Percentiles rank a stretch among this genome's conserved stretches.
Evolutionary conservation across 148 eudicot genomes (phyloP).

Genomic region (Heliamphora exappendiculata): DNA sequence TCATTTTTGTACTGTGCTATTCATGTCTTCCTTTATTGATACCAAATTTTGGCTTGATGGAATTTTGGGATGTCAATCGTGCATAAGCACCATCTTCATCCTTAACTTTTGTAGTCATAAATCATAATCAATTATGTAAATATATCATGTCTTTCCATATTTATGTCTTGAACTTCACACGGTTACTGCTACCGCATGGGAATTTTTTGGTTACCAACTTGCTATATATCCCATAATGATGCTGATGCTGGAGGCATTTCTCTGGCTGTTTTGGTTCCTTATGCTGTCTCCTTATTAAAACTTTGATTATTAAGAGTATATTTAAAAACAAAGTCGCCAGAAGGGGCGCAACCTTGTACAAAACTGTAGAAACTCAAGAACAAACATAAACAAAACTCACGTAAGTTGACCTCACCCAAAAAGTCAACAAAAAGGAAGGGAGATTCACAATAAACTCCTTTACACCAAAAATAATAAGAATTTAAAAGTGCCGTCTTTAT

Average conservation of each 20-base stretch:
- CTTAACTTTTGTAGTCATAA: neutral
- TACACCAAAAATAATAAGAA: no score
- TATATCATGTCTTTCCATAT: neutral
- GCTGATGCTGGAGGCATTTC: neutral
- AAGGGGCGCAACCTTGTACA: no score
- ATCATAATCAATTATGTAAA: neutral
- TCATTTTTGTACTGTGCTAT: neutral
- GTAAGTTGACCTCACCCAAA: no score
- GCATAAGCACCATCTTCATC: neutral
- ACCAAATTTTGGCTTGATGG: neutral
- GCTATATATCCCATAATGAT: neutral
- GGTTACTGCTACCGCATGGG: neutral
- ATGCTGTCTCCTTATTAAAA: neutral
- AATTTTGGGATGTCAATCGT: neutral
- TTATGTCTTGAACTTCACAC: neutral
- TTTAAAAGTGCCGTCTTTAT: no score
- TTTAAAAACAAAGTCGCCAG: no score
- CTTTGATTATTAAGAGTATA: no score
- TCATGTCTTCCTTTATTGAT: neutral
- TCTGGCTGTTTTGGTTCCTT: neutral
- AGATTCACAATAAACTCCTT: no score
- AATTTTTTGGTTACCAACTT: neutral
- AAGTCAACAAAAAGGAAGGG: no score
- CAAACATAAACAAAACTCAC: no score
- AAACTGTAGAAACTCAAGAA: no score